Base-by-base conservation (phyloP, 2,329 filamentous ascomycete species). In the Fusarium mundagurra region DNA sequence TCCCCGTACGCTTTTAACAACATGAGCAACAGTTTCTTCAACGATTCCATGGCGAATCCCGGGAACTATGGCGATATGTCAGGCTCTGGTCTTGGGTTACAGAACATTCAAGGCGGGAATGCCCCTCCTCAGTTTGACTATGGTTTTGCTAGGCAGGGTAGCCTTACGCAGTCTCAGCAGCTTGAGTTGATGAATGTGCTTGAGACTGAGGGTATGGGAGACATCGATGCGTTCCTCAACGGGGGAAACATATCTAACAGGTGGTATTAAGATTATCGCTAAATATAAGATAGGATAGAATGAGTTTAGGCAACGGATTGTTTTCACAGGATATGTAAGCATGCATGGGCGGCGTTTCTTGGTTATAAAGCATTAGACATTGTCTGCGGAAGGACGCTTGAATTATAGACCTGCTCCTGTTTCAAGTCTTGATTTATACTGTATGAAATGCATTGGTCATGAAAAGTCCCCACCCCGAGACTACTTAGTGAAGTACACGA, bases 101-200 rank as follows among this genome's bases (percentile, higher is more conserved):
- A 82, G 58, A 78, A 77, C 45, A 69, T 81, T 22, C 70, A 77
- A 22, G 73, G 74, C 17, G 80, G 76, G 22, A 73, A 79, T 53
- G 69, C 75, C 8, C 61, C 67, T 12, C 65, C 73, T 20, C 80
- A 81, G 38, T 78, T 80, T 47, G 77, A 76, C 50, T 84, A 81
- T 68, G 79, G 81, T 7, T 81, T 84, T 33, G 88, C 89, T 79
- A 88, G 87, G 67, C 90, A 90, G 77, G 94, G 91, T 73, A 93
- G 88, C 67, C 85, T 97, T 38, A 95, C 91, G 67, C 92, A 95
- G 72, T 90, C 94, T 78, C 94, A 97, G 82, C 94, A 96, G 82
- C 84, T 92, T 72, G 93, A 97, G 84, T 85, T 97, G 43, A 94
- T 97, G 92, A 90, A 92, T 63, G 91, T 91, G 55, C 87, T 97